phyloP scores from a whole-genome alignment of 345 rosid species.

The Ailanthus altissimus region DNA sequence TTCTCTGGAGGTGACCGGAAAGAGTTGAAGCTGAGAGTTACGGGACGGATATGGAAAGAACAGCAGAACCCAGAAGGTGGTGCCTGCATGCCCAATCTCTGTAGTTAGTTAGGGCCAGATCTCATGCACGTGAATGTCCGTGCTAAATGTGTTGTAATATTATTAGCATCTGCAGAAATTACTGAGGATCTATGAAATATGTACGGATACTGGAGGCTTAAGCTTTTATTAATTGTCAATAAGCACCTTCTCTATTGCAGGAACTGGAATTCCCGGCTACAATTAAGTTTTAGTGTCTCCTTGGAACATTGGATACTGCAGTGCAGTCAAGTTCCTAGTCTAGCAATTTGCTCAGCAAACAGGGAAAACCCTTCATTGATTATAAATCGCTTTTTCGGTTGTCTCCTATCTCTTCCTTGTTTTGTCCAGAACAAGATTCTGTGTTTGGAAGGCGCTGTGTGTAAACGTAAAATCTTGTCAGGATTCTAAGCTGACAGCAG shows the following conservation, averaged over 20 bases:
- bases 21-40: slow-evolving; percentile 87
- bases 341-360: slow-evolving; percentile 3
- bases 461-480: not conserved
- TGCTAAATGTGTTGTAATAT: slow-evolving; percentile 21
- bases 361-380: not conserved
- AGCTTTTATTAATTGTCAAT: slow-evolving; percentile 27
- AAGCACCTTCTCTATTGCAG: slow-evolving; percentile 17
- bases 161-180: slow-evolving; percentile 16
- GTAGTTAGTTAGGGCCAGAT: slow-evolving; percentile 40
- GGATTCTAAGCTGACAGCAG: not conserved
- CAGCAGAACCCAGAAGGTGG: slow-evolving; percentile 84
- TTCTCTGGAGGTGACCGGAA: slow-evolving; percentile 96
- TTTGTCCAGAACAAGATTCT: no score
- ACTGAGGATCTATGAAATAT: slow-evolving; percentile 25
- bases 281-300: not conserved
- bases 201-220: slow-evolving; percentile 25
- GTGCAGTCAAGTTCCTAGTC: not conserved
- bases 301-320: slow-evolving; percentile 14
- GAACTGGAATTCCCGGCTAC: slow-evolving; percentile 12
- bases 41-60: slow-evolving; percentile 96
- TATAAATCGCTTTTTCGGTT: not conserved
- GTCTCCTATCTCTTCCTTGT: not conserved
- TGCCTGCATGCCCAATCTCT: slow-evolving; percentile 85
- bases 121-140: not conserved
- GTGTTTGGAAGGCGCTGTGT: not conserved